phyloP scores from a whole-genome alignment of 2,329 filamentous ascomycete species.

The Beauveria pseudobassiana region DNA sequence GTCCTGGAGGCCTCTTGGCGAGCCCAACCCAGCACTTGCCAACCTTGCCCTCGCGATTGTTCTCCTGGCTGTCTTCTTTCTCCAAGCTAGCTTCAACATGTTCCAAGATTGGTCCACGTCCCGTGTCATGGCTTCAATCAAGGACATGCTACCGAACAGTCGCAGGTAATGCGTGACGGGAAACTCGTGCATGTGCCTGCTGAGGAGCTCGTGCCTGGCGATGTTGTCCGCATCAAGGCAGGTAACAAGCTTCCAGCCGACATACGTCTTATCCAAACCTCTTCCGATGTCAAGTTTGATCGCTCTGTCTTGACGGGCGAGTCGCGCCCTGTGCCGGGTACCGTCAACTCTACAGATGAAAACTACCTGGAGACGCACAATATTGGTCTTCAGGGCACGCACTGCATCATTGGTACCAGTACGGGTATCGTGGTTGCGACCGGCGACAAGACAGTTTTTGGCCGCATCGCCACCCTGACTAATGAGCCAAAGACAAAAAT shows the following conservation, averaged over 20 bases:
- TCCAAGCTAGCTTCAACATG: constrained; percentile 62
- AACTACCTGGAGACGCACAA: constrained; percentile 73
- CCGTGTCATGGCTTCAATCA: constrained; percentile 72
- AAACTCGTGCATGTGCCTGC: constrained; percentile 41
- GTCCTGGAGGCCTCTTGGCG: constrained; percentile 66
- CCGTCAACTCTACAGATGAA: constrained; percentile 57
- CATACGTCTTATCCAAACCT: constrained; percentile 60
- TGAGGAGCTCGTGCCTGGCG: constrained; percentile 61
- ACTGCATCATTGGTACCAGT: constrained; percentile 63
- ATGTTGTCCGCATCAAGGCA: constrained; percentile 59
- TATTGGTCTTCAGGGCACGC: constrained; percentile 73
- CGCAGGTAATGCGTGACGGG: constrained; percentile 56
- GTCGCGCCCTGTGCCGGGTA: constrained; percentile 55
- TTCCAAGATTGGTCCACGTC: constrained; percentile 72
- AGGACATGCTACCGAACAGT: constrained; percentile 70
- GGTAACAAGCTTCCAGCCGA: constrained; percentile 71
- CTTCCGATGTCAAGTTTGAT: constrained; percentile 64
- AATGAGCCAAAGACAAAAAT: constrained; percentile 59
- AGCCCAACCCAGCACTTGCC: constrained; percentile 56
- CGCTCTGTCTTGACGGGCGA: constrained; percentile 65
- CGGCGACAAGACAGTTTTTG: constrained; percentile 67
- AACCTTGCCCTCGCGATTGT: constrained; percentile 70
- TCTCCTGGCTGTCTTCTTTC: constrained; percentile 59
- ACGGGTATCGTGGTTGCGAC: constrained; percentile 63
- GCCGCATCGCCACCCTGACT: constrained; percentile 65